Base-by-base conservation (phyloP, 805 yeast species). In the Lipomyces yamanashiensis region DNA sequence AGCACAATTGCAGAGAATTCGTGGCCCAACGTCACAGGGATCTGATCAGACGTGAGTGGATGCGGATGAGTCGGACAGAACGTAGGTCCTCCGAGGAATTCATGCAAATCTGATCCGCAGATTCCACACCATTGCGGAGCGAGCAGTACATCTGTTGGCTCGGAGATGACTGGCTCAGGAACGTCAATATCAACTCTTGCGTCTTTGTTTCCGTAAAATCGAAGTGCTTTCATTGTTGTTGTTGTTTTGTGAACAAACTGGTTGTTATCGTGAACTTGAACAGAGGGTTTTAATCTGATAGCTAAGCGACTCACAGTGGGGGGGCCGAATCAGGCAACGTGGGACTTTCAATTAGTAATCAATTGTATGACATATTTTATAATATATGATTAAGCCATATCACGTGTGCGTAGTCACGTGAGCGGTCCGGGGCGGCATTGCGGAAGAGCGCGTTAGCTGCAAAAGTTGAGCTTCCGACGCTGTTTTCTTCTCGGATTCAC, bases 21-120 rank as follows among this genome's bases (percentile, higher is more conserved):
- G 69, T 84, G 87, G 50, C 87, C 89, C 75, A 83, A 74, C 37
- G 80, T 76, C 60, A 81, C 74, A 0, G 86, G 85, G 10, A 79
- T 70, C 50, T 73, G 71, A 19, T 75, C 71, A 8, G 80, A 80
- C 1, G 82, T 79, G 17, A 83, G 72, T 44, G 75, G 76, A 60
- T 81, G 77, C 1, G 69, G 69, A 54, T 70, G 56, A 33, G 80
- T 80, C 61, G 76, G 73, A 4, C 79, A 80, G 71, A 86, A 85
- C 60, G 84, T 83, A 9, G 90, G 88, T 0, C 87, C 87, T 34
- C 81, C 84, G 34, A 76, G 68, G 68, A 78, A 85, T 72, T 87
- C 85, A 68, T 84, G 87, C 45, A 85, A 74, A 71, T 85, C 88
- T 0, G 86, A 79, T 34, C 89, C 89, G 70, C 89, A 86, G 49